phyloP scores from a whole-genome alignment of 2,329 filamentous ascomycete genomes.

The Fusarium sp. region DNA sequence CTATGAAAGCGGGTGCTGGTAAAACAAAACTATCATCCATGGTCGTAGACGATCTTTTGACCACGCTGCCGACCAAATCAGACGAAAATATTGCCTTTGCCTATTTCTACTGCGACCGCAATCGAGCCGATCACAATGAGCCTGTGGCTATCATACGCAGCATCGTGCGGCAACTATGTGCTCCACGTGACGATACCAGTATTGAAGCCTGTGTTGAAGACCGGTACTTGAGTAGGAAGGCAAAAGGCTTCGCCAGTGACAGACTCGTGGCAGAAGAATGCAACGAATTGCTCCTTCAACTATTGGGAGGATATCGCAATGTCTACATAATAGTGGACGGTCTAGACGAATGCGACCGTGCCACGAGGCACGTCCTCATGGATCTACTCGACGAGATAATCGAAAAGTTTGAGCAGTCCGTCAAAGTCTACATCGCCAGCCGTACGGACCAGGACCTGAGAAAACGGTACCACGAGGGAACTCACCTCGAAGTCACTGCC shows the following conservation, averaged over 20 bases:
- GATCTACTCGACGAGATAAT: conserved; percentile 16
- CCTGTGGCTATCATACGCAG: conserved; percentile 27
- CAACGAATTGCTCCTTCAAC: conserved; percentile 15
- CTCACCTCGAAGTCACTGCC: conserved; percentile 24
- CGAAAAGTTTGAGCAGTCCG: conserved; percentile 7
- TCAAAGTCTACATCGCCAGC: conserved; percentile 39
- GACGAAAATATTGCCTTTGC: conserved; percentile 22
- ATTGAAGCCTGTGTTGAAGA: conserved; percentile 6
- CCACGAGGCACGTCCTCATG: conserved; percentile 15
- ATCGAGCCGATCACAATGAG: conserved; percentile 20
- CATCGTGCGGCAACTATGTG: conserved; percentile 32
- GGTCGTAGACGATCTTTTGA: conserved; percentile 16
- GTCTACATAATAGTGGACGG: conserved; percentile 32
- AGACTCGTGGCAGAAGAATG: conserved; percentile 22
- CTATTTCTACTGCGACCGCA: conserved; percentile 38
- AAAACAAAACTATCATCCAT: conserved; percentile 33
- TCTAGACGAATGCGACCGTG: conserved; percentile 34
- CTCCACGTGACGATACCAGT: background rate
- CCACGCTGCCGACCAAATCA: background rate
- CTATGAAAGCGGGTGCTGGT: conserved; percentile 18
- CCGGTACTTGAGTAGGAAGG: conserved; percentile 12
- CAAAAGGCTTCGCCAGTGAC: conserved; percentile 7
- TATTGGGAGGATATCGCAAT: conserved; percentile 12
- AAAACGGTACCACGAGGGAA: conserved; percentile 5
- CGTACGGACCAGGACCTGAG: conserved; percentile 26